Evolutionary conservation across 805 yeast species (phyloP), one percentile per base, ranked within the genome.

Genomic region (Starmerella roubikii): DNA sequence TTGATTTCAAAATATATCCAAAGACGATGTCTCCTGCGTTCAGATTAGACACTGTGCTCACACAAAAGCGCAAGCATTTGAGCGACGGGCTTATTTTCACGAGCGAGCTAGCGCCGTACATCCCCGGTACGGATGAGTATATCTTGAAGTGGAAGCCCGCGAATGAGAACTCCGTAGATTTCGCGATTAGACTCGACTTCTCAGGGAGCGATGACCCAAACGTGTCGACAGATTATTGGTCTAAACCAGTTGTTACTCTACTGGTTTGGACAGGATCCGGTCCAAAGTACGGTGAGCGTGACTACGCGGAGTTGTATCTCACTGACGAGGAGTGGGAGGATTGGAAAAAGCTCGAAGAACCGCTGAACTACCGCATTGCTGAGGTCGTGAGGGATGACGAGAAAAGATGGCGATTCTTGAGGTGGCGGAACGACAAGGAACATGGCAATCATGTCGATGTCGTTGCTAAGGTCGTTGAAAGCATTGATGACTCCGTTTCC

Each of bases 141-240:
- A 64, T 91, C 35, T 62, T 91, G 39, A 91, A 93, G 60, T 91
- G 99, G 99, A 91, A 91, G 54, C 97, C 98, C 2, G 83, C 93
- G 11, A 82, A 82, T 46, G 98, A 88, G 58, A 93, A 91, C 52
- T 79, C 96, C 0, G 73, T 93, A 32, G 99, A 91, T 59, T 91
- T 83, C 60, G 76, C 76, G 54, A 58, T 91, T 43, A 66, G 67
- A 25, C 58, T 84, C 42, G 68, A 68, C 26, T 81, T 82, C 51
- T 72, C 75, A 15, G 88, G 80, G 54, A 71, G 71, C 5, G 81
- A 76, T 39, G 61, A 78, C 51, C 75, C 74, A 8, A 52, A 49
- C 16, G 35, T 45, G n/a, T 41, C 41, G 32, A 40, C 42, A 13
- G 55, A 52, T 22, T 91, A 84, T 58, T 95, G 86, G 46, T 66